These are phyloP conservation scores for Cichorium intybus DNA, from an alignment of 140 eudicot genomes.

Conservation along the genomic window DNA sequence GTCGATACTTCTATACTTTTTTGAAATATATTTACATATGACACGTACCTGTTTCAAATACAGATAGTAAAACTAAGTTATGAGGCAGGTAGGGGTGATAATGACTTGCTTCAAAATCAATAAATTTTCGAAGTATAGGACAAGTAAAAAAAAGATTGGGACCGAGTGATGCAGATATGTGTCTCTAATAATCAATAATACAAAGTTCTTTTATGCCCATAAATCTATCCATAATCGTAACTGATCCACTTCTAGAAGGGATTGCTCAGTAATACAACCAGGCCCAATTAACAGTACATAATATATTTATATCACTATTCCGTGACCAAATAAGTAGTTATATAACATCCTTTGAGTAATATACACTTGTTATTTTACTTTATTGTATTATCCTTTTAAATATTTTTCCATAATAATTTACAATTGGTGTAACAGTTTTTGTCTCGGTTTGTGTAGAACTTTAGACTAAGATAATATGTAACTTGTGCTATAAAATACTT, in stretches of 20 bases:
- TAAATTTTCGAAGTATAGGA: conserved; percentile 33
- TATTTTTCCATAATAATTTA: not conserved
- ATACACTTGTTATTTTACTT: not conserved
- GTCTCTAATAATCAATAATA: conserved; percentile 24
- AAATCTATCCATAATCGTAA: conserved; percentile 37
- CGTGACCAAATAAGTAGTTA: conserved; percentile 10
- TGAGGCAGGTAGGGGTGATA: conserved; percentile 32
- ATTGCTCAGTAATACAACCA: conserved; percentile 8
- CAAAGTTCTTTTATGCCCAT: conserved; percentile 18
- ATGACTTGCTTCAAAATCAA: conserved; percentile 24
- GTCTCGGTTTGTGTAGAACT: conserved; percentile 9
- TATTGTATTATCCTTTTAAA: not conserved
- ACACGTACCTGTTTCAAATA: not conserved
- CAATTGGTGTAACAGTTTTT: conserved; percentile 20
- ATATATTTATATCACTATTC: not conserved
- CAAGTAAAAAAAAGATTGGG: conserved; percentile 31
- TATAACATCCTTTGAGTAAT: conserved; percentile 17
- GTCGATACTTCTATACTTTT: not conserved
- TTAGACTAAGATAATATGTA: conserved; percentile 17
- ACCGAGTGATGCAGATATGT: conserved; percentile 28
- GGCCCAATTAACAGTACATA: conserved; percentile 8
- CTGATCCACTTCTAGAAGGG: conserved; percentile 34
- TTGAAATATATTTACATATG: conserved; percentile 2
- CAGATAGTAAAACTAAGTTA: conserved; percentile 11
- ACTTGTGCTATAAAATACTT: conserved; percentile 23